Evolutionary conservation across 2,329 filamentous ascomycete genomes (phyloP).

Genomic region (Nigrograna mackinnonii): DNA sequence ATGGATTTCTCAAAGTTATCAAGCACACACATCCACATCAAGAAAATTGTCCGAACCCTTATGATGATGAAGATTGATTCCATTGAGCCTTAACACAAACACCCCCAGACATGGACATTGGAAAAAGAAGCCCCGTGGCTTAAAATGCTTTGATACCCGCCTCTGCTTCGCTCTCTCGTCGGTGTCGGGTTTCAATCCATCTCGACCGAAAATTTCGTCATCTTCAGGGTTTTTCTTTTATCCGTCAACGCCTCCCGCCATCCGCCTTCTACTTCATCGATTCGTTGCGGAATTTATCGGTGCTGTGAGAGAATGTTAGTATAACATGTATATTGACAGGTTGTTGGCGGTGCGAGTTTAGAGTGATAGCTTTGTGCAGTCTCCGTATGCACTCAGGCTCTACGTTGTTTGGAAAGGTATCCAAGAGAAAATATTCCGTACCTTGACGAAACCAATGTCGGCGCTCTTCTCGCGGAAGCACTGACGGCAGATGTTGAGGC

Average conservation of each 20-base stretch:
- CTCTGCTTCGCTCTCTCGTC: background rate
- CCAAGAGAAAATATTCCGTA: too few relatives aligned
- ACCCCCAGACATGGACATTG: background rate
- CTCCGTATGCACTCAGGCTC: background rate
- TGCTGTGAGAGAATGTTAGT: constrained; percentile 23
- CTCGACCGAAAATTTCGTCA: too few relatives aligned
- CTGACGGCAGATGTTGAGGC: constrained; percentile 79
- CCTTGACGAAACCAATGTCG: constrained; percentile 73
- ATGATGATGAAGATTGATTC: too few relatives aligned
- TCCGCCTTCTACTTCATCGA: background rate
- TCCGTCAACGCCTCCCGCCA: background rate
- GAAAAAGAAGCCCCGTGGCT: background rate
- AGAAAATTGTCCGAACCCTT: too few relatives aligned
- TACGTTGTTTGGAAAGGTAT: background rate
- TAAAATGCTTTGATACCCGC: background rate
- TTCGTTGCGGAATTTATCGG: constrained; percentile 34
- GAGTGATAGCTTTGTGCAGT: background rate
- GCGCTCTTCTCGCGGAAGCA: constrained; percentile 71
- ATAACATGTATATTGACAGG: background rate
- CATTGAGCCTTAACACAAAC: background rate
- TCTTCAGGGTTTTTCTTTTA: background rate
- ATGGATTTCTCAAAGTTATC: too few relatives aligned
- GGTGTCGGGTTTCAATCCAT: background rate
- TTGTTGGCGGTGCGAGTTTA: background rate
- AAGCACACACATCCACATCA: too few relatives aligned